Evolutionary conservation across 2,329 filamentous ascomycete species (phyloP), one percentile per base, ranked within the genome.

Genomic region (Venturia pyrina): DNA sequence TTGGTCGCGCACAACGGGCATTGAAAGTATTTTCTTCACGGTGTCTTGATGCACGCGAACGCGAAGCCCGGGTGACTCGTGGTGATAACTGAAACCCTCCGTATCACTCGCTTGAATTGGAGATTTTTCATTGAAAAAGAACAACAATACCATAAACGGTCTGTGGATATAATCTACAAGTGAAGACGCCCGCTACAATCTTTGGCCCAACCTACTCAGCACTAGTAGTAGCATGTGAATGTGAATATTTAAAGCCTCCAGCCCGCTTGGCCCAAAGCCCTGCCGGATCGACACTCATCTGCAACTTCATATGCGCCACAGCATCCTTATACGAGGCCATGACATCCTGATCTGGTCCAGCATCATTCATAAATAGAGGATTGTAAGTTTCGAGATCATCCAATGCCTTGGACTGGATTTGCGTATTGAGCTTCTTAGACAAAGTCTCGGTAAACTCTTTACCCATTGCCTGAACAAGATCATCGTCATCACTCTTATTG

Each of bases 281-380:
- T 17, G 69, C 60, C 0, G 73, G 73, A 68, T 78, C 75, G 41
- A 70, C 67, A 41, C 69, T 66, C 63, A 65, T 67, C 69, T 77
- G 74, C 65, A 76, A 69, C 13, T 67, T 68, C 68, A 72, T 75
- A 67, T 77, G 71, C 66, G 69, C 68, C 7, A 67, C 70, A 69
- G 72, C 75, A 8, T 69, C 71, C 21, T 69, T 67, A 67, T 74
- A 74, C 63, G 61, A 71, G 10, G 68, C 69, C 11, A 71, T 72
- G 13, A 73, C 73, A 62, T 73, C 73, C 68, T 73, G 73, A 66
- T 77, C 73, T 24, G 68, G 70, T 68, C 71, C 72, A 0, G 75
- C 75, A 68, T 78, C 75, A 53, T 64, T 64, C 62, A 64, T 64
- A 21, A 65, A 65, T 32, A 59, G 11, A 32, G 63, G 63, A 7